Evolutionary conservation across 2,329 filamentous ascomycete genomes (phyloP).

Genomic region (Thermomyces lanuginosus): DNA sequence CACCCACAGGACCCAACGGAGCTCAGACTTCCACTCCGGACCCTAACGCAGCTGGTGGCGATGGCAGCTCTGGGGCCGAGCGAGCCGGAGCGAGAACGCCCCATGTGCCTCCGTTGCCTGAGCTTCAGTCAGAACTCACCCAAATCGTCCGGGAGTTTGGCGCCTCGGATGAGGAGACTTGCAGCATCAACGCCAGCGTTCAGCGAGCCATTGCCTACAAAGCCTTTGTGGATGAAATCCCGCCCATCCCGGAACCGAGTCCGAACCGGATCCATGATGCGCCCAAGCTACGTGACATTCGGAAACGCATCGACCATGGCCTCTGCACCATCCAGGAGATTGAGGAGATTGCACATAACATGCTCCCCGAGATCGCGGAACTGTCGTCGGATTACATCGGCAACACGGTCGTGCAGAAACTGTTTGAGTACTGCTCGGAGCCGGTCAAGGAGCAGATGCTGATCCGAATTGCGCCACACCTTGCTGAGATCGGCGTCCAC

Average conservation of each 20-base stretch:
- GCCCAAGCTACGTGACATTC: slow-evolving; percentile 82
- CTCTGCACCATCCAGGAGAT: slow-evolving; percentile 73
- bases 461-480: slow-evolving; percentile 67
- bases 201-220: slow-evolving; percentile 61
- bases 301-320: slow-evolving; percentile 94
- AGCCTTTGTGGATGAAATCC: slow-evolving; percentile 64
- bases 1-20: slow-evolving; percentile 67
- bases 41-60: slow-evolving; percentile 40
- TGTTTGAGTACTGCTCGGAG: slow-evolving; percentile 94
- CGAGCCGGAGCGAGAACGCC: slow-evolving; percentile 22
- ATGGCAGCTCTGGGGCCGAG: slow-evolving; percentile 15
- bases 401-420: slow-evolving; percentile 97
- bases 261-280: slow-evolving; percentile 85
- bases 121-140: slow-evolving; percentile 69
- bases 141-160: slow-evolving; percentile 81
- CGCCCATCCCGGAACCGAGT: slow-evolving; percentile 72
- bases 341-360: slow-evolving; percentile 77
- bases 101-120: slow-evolving; percentile 54
- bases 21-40: slow-evolving; percentile 85
- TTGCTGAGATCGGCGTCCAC: slow-evolving; percentile 93
- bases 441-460: slow-evolving; percentile 84
- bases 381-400: slow-evolving; percentile 89
- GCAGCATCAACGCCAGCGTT: slow-evolving; percentile 55
- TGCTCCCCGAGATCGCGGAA: slow-evolving; percentile 94
- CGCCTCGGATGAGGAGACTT: slow-evolving; percentile 60